Base-by-base conservation (phyloP, 2,329 filamentous ascomycete species). In the Cercospora sp. region DNA sequence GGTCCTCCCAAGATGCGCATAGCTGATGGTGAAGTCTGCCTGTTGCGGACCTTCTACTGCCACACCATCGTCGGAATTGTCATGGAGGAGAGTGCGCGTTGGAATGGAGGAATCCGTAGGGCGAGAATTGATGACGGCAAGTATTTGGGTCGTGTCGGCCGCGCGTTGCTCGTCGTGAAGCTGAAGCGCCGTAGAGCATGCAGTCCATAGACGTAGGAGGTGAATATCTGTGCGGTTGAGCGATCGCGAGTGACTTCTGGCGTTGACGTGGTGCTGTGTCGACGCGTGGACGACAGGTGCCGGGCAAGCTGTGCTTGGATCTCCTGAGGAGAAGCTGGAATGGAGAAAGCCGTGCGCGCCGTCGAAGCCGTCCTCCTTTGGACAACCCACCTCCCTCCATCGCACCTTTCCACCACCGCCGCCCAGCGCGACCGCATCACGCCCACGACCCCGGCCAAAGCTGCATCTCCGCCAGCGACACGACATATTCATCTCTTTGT, bases 391-490 rank as follows among this genome's bases (percentile, higher is more conserved):
- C 48, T 40, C 59, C 36, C 59, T 40, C 40, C 40, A 63, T 20
- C 60, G n/a, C 23, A 42, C 26, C 64, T 59, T 48, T 57, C 33
- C 30, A 26, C 60, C 64, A 53, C 51, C 64, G 31, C 51, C 63
- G 16, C 42, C 51, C 55, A 23, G 42, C 31, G 55, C 61, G 48
- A 64, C 65, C 28, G 57, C 65, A 64, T 51, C 57, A 31, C 62
- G 55, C 55, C 28, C 66, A 62, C 31, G 23, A 61, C 33, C 66
- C 61, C 61, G 30, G 61, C 66, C 53, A 57, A 48, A 68, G 55
- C 61, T 64, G 20, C 57, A 60, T 45, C 23, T 31, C 18, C 53
- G 31, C 57, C 57, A 30, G 55, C 61, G 55, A 64, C 66, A 64
- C 66, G 66, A 40, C 61, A 68, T 64, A 55, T 31, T 28, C 42